Evolutionary conservation across 495 filamentous ascomycete genomes (phyloP), one percentile per base, ranked within the genome.

Genomic region (Penicillium fimorum): DNA sequence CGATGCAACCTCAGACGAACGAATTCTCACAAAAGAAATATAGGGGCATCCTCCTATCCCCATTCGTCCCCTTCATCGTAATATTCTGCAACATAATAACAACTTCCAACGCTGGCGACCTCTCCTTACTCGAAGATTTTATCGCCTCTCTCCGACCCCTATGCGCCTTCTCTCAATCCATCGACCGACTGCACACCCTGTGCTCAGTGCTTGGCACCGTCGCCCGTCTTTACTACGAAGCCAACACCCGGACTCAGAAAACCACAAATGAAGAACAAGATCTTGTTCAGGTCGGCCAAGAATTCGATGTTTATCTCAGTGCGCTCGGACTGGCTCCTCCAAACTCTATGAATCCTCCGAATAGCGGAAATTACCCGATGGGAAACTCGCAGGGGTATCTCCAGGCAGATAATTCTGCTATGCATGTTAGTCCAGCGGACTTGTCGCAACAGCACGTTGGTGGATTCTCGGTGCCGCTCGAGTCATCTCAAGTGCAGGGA

Each of bases 81-180:
- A 73, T 89, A 5, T 88, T 89, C 74, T 87, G 86, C 73, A 79
- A 88, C 56, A 76, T 83, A 4, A 82, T 89, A 55, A 79, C 82
- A 62, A 63, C 65, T 10, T 72, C 67, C 42, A 63, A 68, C 35
- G 44, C 62, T 22, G 63, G 67, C 15, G 85, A 88, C 54, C 73
- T 87, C 5, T 43, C 62, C 20, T 74, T 73, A 0, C 76, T 89
- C 1, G 74, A 76, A 32, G 75, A 77, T 8, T 89, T 89, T 58
- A 77, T 84, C 44, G 64, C 68, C 8, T 85, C 83, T 24, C 77
- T 89, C 5, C 70, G 76, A 47, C 74, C 80, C 0, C 72, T 78
- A 18, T 76, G 71, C 55, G 67, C 66, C 13, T 69, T 82, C 10
- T 84, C 84, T 3, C 76, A 84, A 53, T 79, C 82, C 5, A 78